Evolutionary conservation across 495 filamentous ascomycete species (phyloP).

Genomic region (Penicillium alfredii): DNA sequence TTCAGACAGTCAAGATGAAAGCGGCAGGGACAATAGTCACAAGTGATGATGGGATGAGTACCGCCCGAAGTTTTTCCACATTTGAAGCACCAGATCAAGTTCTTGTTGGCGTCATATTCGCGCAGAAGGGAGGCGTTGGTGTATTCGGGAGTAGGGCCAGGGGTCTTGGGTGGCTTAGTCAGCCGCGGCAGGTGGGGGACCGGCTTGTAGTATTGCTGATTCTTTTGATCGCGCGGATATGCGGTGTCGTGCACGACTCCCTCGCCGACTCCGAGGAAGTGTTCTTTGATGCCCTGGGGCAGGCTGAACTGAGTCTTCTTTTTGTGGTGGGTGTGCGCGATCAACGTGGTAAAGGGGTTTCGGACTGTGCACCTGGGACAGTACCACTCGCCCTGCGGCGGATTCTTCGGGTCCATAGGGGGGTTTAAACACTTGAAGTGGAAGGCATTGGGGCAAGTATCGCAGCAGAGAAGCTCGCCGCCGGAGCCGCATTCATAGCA

Average conservation of each 20-base stretch:
- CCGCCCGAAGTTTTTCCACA: slow-evolving; percentile 58
- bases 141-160: slow-evolving; percentile 12
- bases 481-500: slow-evolving; percentile 76
- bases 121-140: slow-evolving; percentile 42
- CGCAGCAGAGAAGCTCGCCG: slow-evolving; percentile 87
- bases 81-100: slow-evolving; percentile 60
- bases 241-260: slow-evolving; percentile 3
- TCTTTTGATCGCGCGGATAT: slow-evolving; percentile 7
- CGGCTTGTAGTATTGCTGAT: slow-evolving; percentile 14
- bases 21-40: slow-evolving; percentile 69
- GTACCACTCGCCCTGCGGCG: slow-evolving; percentile 72
- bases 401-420: slow-evolving; percentile 55
- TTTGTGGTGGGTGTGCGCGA: slow-evolving; percentile 53
- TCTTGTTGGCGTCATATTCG: slow-evolving; percentile 60
- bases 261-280: slow-evolving; percentile 25
- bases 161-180: slow-evolving; percentile 20
- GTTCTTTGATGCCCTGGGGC: slow-evolving; percentile 59
- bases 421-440: slow-evolving; percentile 84
- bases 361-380: slow-evolving; percentile 66
- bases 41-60: slow-evolving; percentile 63
- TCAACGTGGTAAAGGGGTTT: slow-evolving; percentile 52
- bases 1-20: slow-evolving; percentile 93
- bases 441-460: slow-evolving; percentile 79
- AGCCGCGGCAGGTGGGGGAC: slow-evolving; percentile 27
- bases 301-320: slow-evolving; percentile 70